Evolutionary conservation across 1,139 yeast species (phyloP), one percentile per base, ranked within the genome.

Genomic region (Pichia sp.): DNA sequence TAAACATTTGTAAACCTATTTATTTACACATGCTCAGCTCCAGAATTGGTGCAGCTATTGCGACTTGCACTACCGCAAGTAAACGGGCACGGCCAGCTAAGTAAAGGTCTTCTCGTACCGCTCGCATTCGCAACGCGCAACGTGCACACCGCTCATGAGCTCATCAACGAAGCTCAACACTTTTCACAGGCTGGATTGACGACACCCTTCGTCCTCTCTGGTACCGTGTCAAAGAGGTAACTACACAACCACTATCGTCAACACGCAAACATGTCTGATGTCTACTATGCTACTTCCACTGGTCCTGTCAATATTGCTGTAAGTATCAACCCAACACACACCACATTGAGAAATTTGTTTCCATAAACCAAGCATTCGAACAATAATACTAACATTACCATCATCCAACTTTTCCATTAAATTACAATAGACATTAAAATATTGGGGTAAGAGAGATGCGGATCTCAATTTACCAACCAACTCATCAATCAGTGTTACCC

Each of bases 391-490:
- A 50, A 51, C 48, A 31, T 46, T 24, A 24, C 9, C 34, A 22
- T 34, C 28, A 11, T 18, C 39, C 11, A 38, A 28, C 19, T 38
- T 18, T 17, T 30, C 14, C n/a, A 40, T 10, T 12, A 12, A 11
- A 9, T n/a, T 12, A 3, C 8, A 9, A 12, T 10, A 24, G 27
- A 50, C 55, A 52, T 76, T 93, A 57, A 93, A 93, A 70, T 94
- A 93, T 71, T 93, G 99, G 99, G 99, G 99, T 43, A 93, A 93
- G 69, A 79, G 99, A 63, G 97, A 93, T 67, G 83, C 83, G 53
- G 72, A 75, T 43, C 77, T 93, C 62, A 93, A 93, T 64, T 74
- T 93, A 49, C 99, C 99, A 42, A 93, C 99, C 49, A 93, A 93
- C 70, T 85, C 95, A 11, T 90, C 97, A 27, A 89, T 93, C 58